phyloP scores from a whole-genome alignment of 305 asterid genomes.

The Galium porrigens region DNA sequence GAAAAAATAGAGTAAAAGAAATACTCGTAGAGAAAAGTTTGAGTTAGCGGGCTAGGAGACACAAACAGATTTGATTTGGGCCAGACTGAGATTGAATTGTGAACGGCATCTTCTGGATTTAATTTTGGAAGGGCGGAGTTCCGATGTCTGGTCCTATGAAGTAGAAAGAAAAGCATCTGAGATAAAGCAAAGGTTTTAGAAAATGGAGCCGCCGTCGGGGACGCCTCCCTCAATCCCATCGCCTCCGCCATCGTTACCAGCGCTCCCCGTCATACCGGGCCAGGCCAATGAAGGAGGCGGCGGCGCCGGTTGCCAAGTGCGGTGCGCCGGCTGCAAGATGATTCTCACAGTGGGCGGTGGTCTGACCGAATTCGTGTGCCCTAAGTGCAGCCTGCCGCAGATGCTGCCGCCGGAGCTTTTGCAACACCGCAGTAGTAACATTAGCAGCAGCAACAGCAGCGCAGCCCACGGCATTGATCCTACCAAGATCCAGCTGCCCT shows the following conservation, averaged over 20 bases:
- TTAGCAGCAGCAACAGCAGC: conserved; percentile 15
- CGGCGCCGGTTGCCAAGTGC: conserved; percentile 64
- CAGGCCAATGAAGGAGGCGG: conserved; percentile 15
- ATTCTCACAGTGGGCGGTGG: conserved; percentile 63
- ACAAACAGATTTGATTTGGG: neutral
- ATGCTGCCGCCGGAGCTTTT: conserved; percentile 90
- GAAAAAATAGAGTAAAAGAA: too few relatives aligned
- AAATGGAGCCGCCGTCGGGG: conserved; percentile 64
- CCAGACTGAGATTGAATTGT: neutral
- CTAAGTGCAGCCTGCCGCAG: conserved; percentile 82
- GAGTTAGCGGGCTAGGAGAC: neutral
- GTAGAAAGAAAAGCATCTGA: neutral
- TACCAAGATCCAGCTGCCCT: conserved; percentile 88
- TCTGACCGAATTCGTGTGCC: conserved; percentile 76
- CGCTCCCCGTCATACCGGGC: conserved; percentile 22
- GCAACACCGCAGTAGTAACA: conserved; percentile 26
- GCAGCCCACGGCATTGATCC: conserved; percentile 90
- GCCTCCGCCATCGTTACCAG: conserved; percentile 41
- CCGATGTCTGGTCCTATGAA: neutral
- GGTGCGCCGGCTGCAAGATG: conserved; percentile 90
- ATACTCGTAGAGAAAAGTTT: too few relatives aligned
- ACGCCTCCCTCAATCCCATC: conserved; percentile 44
- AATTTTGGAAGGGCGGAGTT: neutral
- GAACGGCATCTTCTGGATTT: neutral
- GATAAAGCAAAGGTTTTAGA: neutral